phyloP scores from a whole-genome alignment of 345 rosid genomes.

The Dipteronia sinensis region DNA sequence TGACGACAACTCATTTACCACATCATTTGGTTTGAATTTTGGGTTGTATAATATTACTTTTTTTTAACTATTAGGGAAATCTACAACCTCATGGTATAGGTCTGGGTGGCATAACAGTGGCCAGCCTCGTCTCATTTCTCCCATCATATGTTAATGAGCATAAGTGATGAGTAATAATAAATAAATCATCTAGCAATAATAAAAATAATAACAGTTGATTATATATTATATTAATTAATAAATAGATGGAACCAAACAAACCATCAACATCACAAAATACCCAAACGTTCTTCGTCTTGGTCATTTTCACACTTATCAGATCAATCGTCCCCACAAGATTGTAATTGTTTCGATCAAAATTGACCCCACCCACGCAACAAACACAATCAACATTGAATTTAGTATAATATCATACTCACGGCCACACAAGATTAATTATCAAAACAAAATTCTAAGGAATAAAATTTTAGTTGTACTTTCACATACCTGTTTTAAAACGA shows the following conservation, averaged over 20 bases:
- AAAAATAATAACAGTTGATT: too few relatives aligned
- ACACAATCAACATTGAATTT: background rate
- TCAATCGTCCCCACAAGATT: background rate
- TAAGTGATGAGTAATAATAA: too few relatives aligned
- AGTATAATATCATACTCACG: background rate
- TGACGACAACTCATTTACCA: too few relatives aligned
- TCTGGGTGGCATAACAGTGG: too few relatives aligned
- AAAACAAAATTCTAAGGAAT: background rate
- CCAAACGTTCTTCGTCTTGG: background rate
- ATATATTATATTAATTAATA: background rate
- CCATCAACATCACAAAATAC: conserved; percentile 15
- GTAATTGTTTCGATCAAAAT: background rate
- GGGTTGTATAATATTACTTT: too few relatives aligned
- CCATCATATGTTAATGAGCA: too few relatives aligned
- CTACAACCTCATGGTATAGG: too few relatives aligned
- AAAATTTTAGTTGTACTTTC: background rate
- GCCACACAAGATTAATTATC: background rate
- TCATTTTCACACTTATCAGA: background rate
- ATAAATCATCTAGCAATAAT: too few relatives aligned
- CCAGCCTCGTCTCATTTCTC: too few relatives aligned
- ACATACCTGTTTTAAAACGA: conserved; percentile 65
- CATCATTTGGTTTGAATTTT: too few relatives aligned
- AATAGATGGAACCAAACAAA: background rate
- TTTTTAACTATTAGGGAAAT: too few relatives aligned
- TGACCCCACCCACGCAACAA: conserved; percentile 2